phyloP scores from a whole-genome alignment of 306 rosid species.

The Betula pendula region DNA sequence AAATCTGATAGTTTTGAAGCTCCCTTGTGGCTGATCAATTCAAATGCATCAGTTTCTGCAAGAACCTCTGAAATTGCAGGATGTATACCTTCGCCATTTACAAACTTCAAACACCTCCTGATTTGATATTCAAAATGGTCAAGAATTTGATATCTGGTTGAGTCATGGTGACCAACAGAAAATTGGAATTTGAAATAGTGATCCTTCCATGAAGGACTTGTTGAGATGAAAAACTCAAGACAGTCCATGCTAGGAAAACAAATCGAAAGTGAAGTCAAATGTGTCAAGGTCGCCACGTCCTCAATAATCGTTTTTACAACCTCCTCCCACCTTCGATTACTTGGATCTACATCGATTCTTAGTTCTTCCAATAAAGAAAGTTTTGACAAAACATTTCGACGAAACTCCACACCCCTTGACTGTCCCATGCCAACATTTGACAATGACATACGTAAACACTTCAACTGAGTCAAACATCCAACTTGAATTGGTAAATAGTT shows the following conservation, averaged over 20 bases:
- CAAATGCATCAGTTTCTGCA: constrained; percentile 30
- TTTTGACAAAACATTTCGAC: constrained; percentile 10
- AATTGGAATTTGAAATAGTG: constrained; percentile 19
- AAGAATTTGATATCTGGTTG: constrained; percentile 16
- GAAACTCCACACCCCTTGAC: background rate
- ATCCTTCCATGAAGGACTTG: constrained; percentile 9
- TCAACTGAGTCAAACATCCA: constrained; percentile 12
- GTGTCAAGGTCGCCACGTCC: constrained; percentile 19
- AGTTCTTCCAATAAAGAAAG: constrained; percentile 35
- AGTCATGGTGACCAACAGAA: constrained; percentile 27
- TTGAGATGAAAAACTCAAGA: constrained; percentile 20
- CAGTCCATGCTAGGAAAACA: constrained; percentile 19
- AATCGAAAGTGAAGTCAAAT: constrained; percentile 15
- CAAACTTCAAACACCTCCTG: constrained; percentile 25
- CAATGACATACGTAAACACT: constrained; percentile 25
- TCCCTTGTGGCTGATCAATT: constrained; percentile 22
- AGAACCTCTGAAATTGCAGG: constrained; percentile 16
- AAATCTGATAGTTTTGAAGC: constrained; percentile 14
- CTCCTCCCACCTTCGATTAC: constrained; percentile 12
- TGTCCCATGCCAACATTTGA: background rate
- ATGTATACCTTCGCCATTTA: constrained; percentile 8
- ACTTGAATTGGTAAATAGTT: constrained; percentile 13
- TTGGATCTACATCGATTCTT: constrained; percentile 21
- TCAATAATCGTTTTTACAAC: constrained; percentile 7
- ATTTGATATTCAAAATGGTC: constrained; percentile 30